phyloP scores from a whole-genome alignment of 2,329 filamentous ascomycete genomes.

The Fusarium sp. region DNA sequence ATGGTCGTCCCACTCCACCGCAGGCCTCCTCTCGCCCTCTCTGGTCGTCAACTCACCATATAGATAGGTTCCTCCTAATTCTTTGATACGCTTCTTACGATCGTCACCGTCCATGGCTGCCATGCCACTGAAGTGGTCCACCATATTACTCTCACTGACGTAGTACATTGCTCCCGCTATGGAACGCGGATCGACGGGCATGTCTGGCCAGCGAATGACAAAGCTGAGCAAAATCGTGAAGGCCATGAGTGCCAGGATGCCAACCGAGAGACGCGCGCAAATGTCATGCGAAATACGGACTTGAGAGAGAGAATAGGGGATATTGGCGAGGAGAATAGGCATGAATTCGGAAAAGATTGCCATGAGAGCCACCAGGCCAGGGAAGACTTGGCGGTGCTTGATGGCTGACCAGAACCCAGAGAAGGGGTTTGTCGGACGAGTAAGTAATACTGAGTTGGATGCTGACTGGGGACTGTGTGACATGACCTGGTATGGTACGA shows the following conservation, averaged over 20 bases:
- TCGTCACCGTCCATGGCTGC: constrained; percentile 38
- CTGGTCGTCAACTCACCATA: constrained; percentile 44
- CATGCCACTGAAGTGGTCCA: constrained; percentile 45
- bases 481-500: constrained; percentile 61
- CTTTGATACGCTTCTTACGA: constrained; percentile 39
- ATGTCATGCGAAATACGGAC: constrained; percentile 56
- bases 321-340: constrained; percentile 63
- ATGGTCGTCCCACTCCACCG: constrained; percentile 47
- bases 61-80: constrained; percentile 45
- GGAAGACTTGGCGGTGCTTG: constrained; percentile 53
- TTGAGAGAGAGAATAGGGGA: constrained; percentile 61
- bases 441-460: constrained; percentile 57
- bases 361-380: constrained; percentile 57
- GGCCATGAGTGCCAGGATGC: constrained; percentile 60
- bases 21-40: constrained; percentile 39
- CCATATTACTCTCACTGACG: constrained; percentile 49
- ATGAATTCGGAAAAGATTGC: constrained; percentile 64
- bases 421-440: constrained; percentile 60
- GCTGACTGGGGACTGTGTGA: constrained; percentile 51
- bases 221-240: constrained; percentile 57
- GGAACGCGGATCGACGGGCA: constrained; percentile 63
- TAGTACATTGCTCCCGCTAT: constrained; percentile 63
- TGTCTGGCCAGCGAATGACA: constrained; percentile 58
- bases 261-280: constrained; percentile 57
- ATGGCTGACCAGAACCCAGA: constrained; percentile 55